Evolutionary conservation across 305 asterid genomes (phyloP).

Genomic region (Plantago coronopus): DNA sequence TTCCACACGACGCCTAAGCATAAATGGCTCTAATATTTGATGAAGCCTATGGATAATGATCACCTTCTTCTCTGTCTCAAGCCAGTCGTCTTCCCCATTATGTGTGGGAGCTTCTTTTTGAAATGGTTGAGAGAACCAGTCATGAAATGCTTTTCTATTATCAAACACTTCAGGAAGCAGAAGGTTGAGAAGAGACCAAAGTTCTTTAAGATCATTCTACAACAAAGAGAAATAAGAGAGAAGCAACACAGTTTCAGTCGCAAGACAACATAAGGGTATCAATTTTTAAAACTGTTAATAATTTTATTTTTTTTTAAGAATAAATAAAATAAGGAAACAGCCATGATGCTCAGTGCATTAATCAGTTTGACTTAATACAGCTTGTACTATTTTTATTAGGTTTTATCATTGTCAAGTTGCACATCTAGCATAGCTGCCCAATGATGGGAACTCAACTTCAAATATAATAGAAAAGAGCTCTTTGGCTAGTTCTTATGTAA

Average conservation of each 20-base stretch:
- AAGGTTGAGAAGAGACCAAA: conserved; percentile 96
- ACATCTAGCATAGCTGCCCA: conserved; percentile 8
- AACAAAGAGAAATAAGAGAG: conserved; percentile 18
- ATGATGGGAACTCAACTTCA: conserved; percentile 8
- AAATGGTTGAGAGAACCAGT: conserved; percentile 99
- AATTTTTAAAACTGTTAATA: no score
- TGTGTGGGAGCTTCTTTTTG: conserved; percentile 84
- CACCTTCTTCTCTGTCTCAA: conserved; percentile 99
- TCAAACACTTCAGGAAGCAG: conserved; percentile 98
- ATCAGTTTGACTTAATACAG: conserved; percentile 12
- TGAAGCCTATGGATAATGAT: conserved; percentile 97
- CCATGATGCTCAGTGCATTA: conserved; percentile 5
- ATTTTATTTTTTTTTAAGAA: no score
- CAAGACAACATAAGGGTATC: not conserved
- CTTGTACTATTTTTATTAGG: conserved; percentile 1
- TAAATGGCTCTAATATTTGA: conserved; percentile 98
- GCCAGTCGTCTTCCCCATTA: conserved; percentile 96
- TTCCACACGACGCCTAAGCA: conserved; percentile 99
- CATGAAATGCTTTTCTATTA: conserved; percentile 95
- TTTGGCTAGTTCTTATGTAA: conserved; percentile 7
- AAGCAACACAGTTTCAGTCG: conserved; percentile 9
- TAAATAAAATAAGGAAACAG: not conserved
- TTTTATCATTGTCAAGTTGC: not conserved
- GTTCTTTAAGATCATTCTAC: conserved; percentile 99
- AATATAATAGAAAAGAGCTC: not conserved